Evolutionary conservation across 1,139 yeast species (phyloP), one percentile per base, ranked within the genome.

Genomic region (Suhomyces chickasaworum): DNA sequence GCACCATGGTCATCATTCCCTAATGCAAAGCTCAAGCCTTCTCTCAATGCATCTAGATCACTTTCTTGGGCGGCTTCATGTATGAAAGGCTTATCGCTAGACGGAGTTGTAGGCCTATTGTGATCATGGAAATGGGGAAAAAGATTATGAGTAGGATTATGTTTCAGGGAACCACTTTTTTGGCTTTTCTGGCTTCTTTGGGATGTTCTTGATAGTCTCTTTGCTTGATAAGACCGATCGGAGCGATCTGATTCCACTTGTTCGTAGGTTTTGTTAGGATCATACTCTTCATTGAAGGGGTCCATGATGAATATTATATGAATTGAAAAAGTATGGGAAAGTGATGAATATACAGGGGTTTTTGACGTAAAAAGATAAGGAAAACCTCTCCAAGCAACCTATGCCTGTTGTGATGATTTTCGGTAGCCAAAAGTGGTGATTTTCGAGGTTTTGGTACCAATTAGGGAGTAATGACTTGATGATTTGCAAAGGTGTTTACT

Each of bases 21-120:
- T 25, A 73, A 57, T 1, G 78, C 79, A 50, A 60, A 64, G 32
- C 60, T 60, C 17, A 74, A 53, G 3, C 77, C 77, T 50, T 70
- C 69, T 39, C 64, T 62, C 29, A 74, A 54, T 25, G 70, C 72
- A 40, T 67, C 66, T 22, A 70, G 60, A 47, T 71, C 72, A 36
- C 61, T 61, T 18, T 59, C 63, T 33, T 59, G 58, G 2, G 69
- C 58, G 7, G 71, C 72, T 21, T 62, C 61, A 31, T 56, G 54
- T 22, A 63, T 54, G 35, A 54, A 54, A n/a, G 64, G 54, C 15
- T 40, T 47, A 17, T 34, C 42, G 23, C 40, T 23, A 39, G 38
- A n/a, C 5, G 43, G 29, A 12, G 16, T 20, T 13, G 25, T 8
- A 12, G 43, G 43, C 13, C 40, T 27, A 13, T 34, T 21, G 12